Base-by-base conservation (phyloP, 768 basidiomycete genomes). In the Phylloporus sp. region DNA sequence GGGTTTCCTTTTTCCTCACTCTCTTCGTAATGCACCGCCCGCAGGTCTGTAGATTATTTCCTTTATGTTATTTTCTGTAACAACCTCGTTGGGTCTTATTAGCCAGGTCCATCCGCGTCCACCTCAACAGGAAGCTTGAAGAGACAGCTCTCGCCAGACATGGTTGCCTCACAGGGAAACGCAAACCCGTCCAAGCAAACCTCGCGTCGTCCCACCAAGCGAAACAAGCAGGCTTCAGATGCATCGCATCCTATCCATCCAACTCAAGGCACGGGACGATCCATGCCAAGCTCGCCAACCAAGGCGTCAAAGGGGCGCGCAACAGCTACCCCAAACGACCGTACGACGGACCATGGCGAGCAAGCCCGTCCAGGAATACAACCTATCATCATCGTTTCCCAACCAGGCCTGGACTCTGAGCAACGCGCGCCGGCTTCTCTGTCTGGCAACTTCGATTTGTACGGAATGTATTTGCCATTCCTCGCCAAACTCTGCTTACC, bases 371-470 rank as follows among this genome's bases (percentile, higher is more conserved):
- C 46, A 7, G 39, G 26, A 17, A 18, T 43, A 29, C 46, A 58
- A 5, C 50, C 54, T 21, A 8, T 46, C 23, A 8, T 46, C 2
- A 17, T 51, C 13, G 26, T 48, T 9, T 26, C 39, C 2, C 54
- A 57, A 32, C 50, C 44, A 11, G 22, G 10, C 28, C n/a, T 40
- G n/a, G 13, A n/a, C n/a, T n/a, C n/a, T n/a, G n/a, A 50, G 26
- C 35, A 46, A 4, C 48, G 28, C n/a, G 17, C 39, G 10, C 58
- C 57, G 3, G 35, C 39, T 9, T 54, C 39, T 9, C 52, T 66
- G 20, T 57, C 60, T 7, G 71, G 71, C 6, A 71, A 63, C 33
- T 71, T 72, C 34, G 71, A 72, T 56, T 35, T 72, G 27, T 72
- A 72, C 45, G 60, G 58, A 15, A 72, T 71, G 69, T 60, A 63